phyloP scores from a whole-genome alignment of 768 basidiomycete genomes.

The Lentinula raphanica region DNA sequence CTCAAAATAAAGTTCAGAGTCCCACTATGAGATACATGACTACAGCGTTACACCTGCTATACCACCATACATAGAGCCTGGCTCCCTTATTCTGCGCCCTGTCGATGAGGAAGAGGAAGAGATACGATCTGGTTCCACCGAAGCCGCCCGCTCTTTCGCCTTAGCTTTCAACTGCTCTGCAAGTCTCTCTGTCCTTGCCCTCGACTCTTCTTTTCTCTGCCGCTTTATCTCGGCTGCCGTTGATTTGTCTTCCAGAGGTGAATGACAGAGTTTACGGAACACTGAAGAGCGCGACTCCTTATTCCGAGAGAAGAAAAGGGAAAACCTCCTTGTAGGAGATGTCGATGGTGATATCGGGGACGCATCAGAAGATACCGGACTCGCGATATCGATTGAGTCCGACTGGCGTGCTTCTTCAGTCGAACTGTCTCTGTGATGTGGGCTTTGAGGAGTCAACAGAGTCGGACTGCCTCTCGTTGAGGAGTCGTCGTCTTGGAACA shows the following conservation, averaged over 20 bases:
- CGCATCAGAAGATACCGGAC: too few species aligned
- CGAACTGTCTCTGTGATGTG: too few species aligned
- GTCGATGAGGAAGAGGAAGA: conserved; percentile 27
- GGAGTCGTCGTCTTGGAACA: too few species aligned
- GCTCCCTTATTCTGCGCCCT: conserved; percentile 15
- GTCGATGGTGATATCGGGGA: conserved; percentile 8
- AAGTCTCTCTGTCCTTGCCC: conserved; percentile 35
- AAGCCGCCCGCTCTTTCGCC: conserved; percentile 25
- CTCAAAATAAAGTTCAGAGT: too few species aligned
- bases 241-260: conserved; percentile 34
- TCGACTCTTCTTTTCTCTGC: conserved; percentile 32
- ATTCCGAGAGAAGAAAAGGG: conserved; percentile 20
- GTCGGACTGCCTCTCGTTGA: too few species aligned
- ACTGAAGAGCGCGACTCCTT: conserved; percentile 14
- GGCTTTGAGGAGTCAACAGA: too few species aligned
- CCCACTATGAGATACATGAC: too few species aligned
- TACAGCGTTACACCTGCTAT: conserved; percentile 26
- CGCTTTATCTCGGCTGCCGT: conserved; percentile 38
- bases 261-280: conserved; percentile 13
- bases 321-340: conserved; percentile 12
- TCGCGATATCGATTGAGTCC: too few species aligned
- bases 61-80: conserved; percentile 16
- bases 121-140: conserved; percentile 21
- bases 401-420: too few species aligned
- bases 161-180: conserved; percentile 40